Percentiles rank a stretch among this genome's conserved stretches.
These are phyloP conservation scores for Pleurotus tuoliensis DNA, from an alignment of 768 basidiomycete genomes.

Conservation along the genomic window DNA sequence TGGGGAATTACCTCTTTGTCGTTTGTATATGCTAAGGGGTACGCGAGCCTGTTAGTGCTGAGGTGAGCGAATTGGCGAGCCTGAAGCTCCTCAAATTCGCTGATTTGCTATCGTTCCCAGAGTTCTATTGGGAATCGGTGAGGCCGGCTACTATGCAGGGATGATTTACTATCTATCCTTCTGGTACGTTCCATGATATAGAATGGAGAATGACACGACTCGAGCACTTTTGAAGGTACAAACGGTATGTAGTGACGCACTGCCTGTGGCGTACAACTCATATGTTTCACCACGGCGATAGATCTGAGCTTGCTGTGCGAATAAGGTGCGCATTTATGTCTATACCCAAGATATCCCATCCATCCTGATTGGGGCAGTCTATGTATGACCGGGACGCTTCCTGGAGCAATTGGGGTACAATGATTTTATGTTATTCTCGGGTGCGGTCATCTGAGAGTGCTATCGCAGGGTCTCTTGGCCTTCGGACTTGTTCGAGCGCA, in stretches of 20 bases:
- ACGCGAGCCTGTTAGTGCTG: slow-evolving; percentile 41
- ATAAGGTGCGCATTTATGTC: slow-evolving; percentile 32
- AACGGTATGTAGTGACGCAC: background rate
- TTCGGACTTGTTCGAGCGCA: slow-evolving; percentile 53
- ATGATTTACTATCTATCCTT: slow-evolving; percentile 62
- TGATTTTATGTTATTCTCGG: background rate
- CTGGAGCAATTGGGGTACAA: slow-evolving; percentile 49
- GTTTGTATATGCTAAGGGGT: slow-evolving; percentile 52
- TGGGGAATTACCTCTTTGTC: slow-evolving; percentile 55
- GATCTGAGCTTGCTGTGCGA: slow-evolving; percentile 47
- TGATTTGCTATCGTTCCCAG: slow-evolving; percentile 20
- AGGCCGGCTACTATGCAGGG: slow-evolving; percentile 57
- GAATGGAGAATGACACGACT: background rate
- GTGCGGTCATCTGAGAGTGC: background rate
- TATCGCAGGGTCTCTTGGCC: slow-evolving; percentile 44
- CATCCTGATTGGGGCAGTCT: slow-evolving; percentile 27
- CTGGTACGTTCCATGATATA: slow-evolving; percentile 33
- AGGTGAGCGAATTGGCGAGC: slow-evolving; percentile 26
- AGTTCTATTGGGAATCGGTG: slow-evolving; percentile 57
- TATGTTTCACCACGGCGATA: slow-evolving; percentile 11
- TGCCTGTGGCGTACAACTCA: background rate
- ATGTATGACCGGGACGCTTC: slow-evolving; percentile 55
- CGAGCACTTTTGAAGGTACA: background rate
- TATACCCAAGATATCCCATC: background rate
- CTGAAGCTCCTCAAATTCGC: background rate